Conservation (phyloP, 2,329 filamentous ascomycete species). For the Emergomyces africanus region DNA sequence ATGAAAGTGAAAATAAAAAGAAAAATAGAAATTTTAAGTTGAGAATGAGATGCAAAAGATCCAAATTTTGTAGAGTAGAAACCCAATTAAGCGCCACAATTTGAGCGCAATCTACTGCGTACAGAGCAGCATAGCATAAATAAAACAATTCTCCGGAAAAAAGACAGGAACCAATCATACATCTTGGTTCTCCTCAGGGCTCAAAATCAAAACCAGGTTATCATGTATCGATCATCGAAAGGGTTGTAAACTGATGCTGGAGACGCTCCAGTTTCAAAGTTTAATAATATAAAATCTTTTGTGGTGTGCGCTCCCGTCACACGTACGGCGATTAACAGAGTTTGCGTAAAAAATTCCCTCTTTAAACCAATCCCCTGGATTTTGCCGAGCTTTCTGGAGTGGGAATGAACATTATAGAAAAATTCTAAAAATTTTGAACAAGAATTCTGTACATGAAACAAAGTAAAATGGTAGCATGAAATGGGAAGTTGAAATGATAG, state of each 20-base stretch:
- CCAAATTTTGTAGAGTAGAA: background rate
- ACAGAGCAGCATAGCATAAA: no score
- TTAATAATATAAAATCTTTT: background rate
- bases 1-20: no score
- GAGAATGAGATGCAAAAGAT: no score
- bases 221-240: background rate
- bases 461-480: background rate
- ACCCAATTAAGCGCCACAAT: background rate
- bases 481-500: background rate
- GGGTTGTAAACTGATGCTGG: background rate
- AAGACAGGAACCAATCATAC: background rate
- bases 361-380: background rate
- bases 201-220: background rate
- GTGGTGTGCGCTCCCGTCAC: no score
- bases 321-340: background rate
- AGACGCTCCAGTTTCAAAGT: background rate
- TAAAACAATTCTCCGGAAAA: background rate
- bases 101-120: background rate
- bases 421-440: background rate
- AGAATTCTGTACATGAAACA: background rate
- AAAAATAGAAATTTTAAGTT: no score
- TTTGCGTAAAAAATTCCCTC: no score
- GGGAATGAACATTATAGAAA: background rate
- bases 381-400: background rate
- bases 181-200: background rate